These are phyloP conservation scores for Cylindrotheca closterium DNA, from an alignment of 108 stramenopile species.

Conservation along the genomic window DNA sequence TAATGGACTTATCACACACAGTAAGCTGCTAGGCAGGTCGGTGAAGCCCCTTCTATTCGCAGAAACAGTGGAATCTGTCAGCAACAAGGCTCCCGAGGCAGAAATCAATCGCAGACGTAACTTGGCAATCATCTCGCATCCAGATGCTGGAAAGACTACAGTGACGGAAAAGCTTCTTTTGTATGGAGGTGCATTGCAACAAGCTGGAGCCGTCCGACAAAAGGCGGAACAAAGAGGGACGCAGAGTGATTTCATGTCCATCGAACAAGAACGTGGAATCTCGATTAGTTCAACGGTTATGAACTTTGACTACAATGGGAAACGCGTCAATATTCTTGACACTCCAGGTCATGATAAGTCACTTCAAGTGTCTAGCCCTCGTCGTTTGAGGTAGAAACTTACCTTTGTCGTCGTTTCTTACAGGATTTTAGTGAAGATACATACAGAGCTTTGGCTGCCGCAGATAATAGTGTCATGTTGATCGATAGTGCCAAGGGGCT, in stretches of 20 bases:
- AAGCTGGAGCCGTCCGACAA: slow-evolving; percentile 93
- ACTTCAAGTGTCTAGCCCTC: slow-evolving; percentile 18
- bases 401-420: not conserved
- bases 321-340: slow-evolving; percentile 76
- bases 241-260: slow-evolving; percentile 92
- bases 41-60: not conserved
- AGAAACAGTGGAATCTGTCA: not conserved
- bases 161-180: slow-evolving; percentile 95
- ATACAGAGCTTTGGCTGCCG: slow-evolving; percentile 91
- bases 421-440: slow-evolving; percentile 91
- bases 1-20: too few relatives aligned
- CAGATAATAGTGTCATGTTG: slow-evolving; percentile 96
- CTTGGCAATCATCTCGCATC: slow-evolving; percentile 96
- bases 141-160: slow-evolving; percentile 96
- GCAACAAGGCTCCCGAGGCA: slow-evolving; percentile 37
- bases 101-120: slow-evolving; percentile 91
- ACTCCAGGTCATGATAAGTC: slow-evolving; percentile 92
- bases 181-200: slow-evolving; percentile 91
- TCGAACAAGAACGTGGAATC: slow-evolving; percentile 94
- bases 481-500: slow-evolving; percentile 95
- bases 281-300: slow-evolving; percentile 90
- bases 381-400: not conserved
- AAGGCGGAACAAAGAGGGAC: slow-evolving; percentile 85
- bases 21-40: too few relatives aligned
- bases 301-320: slow-evolving; percentile 87